These are phyloP conservation scores for Dactylis glomerata DNA, from an alignment of 176 grass and related monocot species.

Conservation along the genomic window DNA sequence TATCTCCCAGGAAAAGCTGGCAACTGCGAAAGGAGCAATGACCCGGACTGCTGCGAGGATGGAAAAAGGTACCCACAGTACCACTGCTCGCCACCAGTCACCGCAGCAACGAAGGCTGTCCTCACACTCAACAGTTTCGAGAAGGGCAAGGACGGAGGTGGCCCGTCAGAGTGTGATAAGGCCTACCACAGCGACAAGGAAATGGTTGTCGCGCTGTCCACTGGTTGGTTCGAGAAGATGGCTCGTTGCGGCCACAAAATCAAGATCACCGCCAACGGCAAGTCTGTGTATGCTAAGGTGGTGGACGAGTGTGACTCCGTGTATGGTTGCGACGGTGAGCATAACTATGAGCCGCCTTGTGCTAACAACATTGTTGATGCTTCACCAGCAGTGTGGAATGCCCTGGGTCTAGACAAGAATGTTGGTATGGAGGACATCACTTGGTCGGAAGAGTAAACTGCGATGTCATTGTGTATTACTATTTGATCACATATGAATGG, in stretches of 20 bases:
- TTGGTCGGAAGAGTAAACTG: conserved; percentile 4
- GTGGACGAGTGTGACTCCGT: conserved; percentile 68
- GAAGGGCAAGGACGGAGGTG: conserved; percentile 49
- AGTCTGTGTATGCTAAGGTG: conserved; percentile 41
- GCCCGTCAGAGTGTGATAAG: conserved; percentile 39
- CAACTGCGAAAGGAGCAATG: conserved; percentile 36
- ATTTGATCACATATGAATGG: neutral
- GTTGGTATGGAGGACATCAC: conserved; percentile 20
- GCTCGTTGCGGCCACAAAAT: conserved; percentile 27
- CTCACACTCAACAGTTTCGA: conserved; percentile 56
- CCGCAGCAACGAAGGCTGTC: neutral
- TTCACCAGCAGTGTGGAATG: conserved; percentile 43
- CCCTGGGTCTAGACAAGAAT: conserved; percentile 26
- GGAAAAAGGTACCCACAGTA: conserved; percentile 55
- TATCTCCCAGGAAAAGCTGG: conserved; percentile 36
- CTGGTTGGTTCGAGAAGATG: conserved; percentile 36
- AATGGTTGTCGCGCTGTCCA: conserved; percentile 46
- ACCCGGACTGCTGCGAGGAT: conserved; percentile 49
- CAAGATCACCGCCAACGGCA: conserved; percentile 28
- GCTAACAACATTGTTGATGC: conserved; percentile 42
- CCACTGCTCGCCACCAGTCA: conserved; percentile 47
- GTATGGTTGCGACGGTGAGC: conserved; percentile 34
- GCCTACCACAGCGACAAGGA: conserved; percentile 39
- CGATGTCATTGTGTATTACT: neutral
- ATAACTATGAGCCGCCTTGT: conserved; percentile 48